Conservation (phyloP, 2,329 filamentous ascomycete species). For the Thielaviopsis ethacetica region DNA sequence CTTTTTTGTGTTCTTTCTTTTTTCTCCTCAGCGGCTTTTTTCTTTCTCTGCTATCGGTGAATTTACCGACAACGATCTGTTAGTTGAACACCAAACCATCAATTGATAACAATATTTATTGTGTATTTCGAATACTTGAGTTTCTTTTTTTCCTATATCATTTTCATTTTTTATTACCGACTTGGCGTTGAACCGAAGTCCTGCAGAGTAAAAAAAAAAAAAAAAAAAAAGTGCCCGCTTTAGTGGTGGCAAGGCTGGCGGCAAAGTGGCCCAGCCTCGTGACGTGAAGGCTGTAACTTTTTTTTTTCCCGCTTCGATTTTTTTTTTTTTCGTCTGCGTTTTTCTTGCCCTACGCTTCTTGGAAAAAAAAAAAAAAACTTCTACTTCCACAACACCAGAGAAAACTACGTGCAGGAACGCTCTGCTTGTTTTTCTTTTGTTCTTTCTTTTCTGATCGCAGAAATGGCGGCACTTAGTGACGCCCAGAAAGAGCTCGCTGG, state of each 20-base stretch:
- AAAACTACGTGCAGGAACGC: background rate
- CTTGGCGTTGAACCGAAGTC: background rate
- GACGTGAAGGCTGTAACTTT: conserved; percentile 6
- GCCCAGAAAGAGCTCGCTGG: conserved; percentile 43
- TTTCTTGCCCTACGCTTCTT: background rate
- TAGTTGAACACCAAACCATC: background rate
- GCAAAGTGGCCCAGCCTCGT: conserved; percentile 8
- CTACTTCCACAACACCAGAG: background rate
- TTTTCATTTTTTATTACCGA: too few species aligned
- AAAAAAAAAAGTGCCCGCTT: background rate
- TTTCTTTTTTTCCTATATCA: background rate
- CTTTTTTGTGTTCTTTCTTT: background rate
- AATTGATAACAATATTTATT: background rate
- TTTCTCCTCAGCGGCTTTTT: background rate
- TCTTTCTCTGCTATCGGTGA: background rate
- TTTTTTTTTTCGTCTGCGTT: background rate
- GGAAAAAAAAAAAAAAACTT: too few species aligned
- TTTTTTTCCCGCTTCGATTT: conserved; percentile 1
- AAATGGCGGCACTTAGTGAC: conserved; percentile 23
- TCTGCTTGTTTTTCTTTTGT: background rate
- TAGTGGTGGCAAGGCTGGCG: conserved; percentile 7
- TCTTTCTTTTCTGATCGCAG: background rate
- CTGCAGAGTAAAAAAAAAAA: background rate
- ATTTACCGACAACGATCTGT: background rate
- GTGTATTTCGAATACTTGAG: background rate